phyloP scores from a whole-genome alignment of 768 basidiomycete species.

The Boletus rubroflammeus region DNA sequence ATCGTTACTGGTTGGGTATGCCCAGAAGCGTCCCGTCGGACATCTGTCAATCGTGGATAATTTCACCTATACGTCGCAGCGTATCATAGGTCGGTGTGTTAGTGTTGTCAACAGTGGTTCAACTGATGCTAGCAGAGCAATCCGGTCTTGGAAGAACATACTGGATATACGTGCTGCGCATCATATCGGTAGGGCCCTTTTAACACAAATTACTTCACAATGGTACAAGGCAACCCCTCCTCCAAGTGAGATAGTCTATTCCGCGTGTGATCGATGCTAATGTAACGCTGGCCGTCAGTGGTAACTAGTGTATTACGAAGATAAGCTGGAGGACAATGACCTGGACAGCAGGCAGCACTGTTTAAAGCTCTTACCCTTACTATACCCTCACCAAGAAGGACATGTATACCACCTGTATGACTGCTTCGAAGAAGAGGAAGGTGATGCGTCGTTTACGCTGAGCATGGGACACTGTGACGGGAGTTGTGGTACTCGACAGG shows the following conservation, averaged over 20 bases:
- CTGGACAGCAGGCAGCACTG: background rate
- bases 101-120: background rate
- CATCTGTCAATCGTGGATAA: background rate
- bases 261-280: background rate
- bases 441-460: conserved; percentile 83
- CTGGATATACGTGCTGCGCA: background rate
- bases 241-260: background rate
- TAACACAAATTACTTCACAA: background rate
- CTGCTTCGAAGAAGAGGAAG: conserved; percentile 85
- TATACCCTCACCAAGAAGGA: conserved; percentile 66
- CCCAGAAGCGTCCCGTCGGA: too few species aligned
- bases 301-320: conserved; percentile 3
- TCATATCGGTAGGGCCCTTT: background rate
- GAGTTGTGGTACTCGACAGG: conserved; percentile 39
- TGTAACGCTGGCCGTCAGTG: background rate
- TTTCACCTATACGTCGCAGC: background rate
- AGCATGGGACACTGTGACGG: conserved; percentile 66
- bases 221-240: background rate
- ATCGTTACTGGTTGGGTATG: background rate
- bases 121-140: background rate
- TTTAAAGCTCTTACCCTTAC: background rate
- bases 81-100: background rate
- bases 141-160: background rate
- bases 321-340: background rate
- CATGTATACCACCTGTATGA: conserved; percentile 85